phyloP scores from a whole-genome alignment of 805 yeast species.

The Teunomyces atbi region DNA sequence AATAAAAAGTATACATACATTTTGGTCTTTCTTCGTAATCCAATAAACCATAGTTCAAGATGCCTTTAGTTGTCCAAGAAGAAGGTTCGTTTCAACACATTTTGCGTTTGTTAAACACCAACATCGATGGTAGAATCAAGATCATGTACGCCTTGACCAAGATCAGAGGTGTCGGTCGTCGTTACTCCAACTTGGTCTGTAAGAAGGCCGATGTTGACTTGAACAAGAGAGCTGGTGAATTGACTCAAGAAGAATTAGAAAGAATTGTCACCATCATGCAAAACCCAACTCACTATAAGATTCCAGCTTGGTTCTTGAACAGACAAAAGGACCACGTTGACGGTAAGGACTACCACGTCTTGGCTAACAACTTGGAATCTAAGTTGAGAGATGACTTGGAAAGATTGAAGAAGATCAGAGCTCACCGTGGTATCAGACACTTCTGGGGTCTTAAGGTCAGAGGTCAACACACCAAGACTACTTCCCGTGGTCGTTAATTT shows the following conservation, averaged over 20 bases:
- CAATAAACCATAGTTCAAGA: conserved; percentile 38
- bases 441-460: conserved; percentile 99
- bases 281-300: conserved; percentile 98
- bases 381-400: conserved; percentile 99
- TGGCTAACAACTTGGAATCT: conserved; percentile 98
- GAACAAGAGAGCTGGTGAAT: conserved; percentile 99
- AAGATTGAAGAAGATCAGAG: conserved; percentile 99
- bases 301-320: conserved; percentile 99
- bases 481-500: conserved; percentile 81
- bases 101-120: conserved; percentile 99
- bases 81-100: conserved; percentile 99
- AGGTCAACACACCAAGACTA: conserved; percentile 99
- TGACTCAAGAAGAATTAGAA: conserved; percentile 99
- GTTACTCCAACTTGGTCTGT: conserved; percentile 99
- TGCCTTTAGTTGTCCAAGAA: conserved; percentile 98
- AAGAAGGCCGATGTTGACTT: conserved; percentile 99
- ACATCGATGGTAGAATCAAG: conserved; percentile 99
- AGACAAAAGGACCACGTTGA: conserved; percentile 98
- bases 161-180: conserved; percentile 99
- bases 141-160: conserved; percentile 99
- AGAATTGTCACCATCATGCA: conserved; percentile 99
- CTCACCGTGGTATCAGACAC: conserved; percentile 99
- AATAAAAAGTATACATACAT: conserved; percentile 19
- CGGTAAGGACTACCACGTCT: conserved; percentile 98
- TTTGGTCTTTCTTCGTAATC: conserved; percentile 13